These are phyloP conservation scores for Tilletiaria anomala DNA, from an alignment of 1,284 basidiomycete species.

Conservation along the genomic window DNA sequence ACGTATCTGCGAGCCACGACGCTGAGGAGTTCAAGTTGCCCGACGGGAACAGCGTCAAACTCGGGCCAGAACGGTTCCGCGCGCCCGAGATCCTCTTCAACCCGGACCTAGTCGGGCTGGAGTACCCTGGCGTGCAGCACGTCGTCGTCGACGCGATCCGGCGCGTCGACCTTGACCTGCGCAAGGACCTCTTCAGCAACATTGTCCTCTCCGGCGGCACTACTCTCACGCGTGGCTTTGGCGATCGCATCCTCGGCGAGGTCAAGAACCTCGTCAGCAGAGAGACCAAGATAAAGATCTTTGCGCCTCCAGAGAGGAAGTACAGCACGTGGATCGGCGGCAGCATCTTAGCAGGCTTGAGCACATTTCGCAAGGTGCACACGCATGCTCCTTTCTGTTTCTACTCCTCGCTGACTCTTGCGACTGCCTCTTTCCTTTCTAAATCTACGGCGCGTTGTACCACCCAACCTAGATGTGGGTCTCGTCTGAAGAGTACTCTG, in stretches of 20 bases:
- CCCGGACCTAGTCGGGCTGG: constrained; percentile 87
- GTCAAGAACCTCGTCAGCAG: constrained; percentile 92
- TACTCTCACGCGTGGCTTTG: constrained; percentile 55
- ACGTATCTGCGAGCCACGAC: constrained; percentile 41
- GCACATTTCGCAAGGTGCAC: constrained; percentile 86
- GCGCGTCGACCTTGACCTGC: constrained; percentile 59
- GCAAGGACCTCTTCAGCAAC: constrained; percentile 89
- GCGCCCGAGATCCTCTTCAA: constrained; percentile 97
- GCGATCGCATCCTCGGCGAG: constrained; percentile 85
- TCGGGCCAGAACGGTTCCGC: constrained; percentile 86
- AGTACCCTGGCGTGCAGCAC: constrained; percentile 94
- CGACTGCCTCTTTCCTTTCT: background rate
- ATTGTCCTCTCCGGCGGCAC: constrained; percentile 94
- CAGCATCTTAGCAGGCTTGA: constrained; percentile 63
- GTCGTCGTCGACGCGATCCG: constrained; percentile 46
- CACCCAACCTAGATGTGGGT: constrained; percentile 4
- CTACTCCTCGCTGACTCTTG: background rate
- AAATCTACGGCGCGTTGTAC: too few relatives aligned
- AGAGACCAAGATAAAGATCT: constrained; percentile 98
- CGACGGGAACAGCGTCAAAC: constrained; percentile 82
- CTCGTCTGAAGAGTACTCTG: constrained; percentile 3
- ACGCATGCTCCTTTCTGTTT: background rate
- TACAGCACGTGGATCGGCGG: constrained; percentile 99
- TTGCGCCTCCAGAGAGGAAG: constrained; percentile 97
- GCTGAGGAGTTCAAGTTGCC: constrained; percentile 82